A percentile compares a stretch with the other conserved stretches of the same genome.
phyloP scores from a whole-genome alignment of 306 rosid genomes.

The Amphicarpaea edgeworthii region DNA sequence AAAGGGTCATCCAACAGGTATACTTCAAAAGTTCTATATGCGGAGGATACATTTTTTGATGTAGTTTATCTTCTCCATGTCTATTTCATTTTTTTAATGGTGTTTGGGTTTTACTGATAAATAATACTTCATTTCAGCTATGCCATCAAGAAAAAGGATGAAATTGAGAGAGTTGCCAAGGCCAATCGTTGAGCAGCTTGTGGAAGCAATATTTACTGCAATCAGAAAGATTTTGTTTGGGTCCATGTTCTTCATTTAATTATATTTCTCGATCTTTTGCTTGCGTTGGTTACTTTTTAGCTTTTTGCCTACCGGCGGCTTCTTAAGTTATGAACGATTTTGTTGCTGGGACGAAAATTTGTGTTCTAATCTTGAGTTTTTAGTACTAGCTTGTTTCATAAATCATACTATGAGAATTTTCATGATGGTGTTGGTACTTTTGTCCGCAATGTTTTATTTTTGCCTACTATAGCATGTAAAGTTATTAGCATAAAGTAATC shows the following conservation, averaged over 20 bases:
- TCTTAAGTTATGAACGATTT: not conserved
- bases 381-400: not conserved
- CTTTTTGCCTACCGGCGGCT: not conserved
- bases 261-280: not conserved
- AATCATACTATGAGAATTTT: not conserved
- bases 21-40: not conserved
- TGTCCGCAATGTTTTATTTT: not conserved
- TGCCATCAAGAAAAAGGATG: constrained; percentile 48
- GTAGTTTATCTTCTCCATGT: not conserved
- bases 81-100: not conserved
- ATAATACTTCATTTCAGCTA: constrained; percentile 30
- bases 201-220: constrained; percentile 21
- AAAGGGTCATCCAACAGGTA: constrained; percentile 82
- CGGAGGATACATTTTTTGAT: not conserved
- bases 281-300: not conserved
- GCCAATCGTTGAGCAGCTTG: constrained; percentile 37
- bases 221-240: constrained; percentile 6
- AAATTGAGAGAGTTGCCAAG: constrained; percentile 46
- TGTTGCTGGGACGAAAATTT: not conserved
- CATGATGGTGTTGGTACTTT: not conserved
- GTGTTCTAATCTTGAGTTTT: not conserved
- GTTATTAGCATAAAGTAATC: not conserved
- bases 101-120: not conserved
- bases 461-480: not conserved
- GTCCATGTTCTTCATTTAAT: constrained; percentile 9